phyloP scores from a whole-genome alignment of 306 rosid genomes.

The Gillenia trifoliata region DNA sequence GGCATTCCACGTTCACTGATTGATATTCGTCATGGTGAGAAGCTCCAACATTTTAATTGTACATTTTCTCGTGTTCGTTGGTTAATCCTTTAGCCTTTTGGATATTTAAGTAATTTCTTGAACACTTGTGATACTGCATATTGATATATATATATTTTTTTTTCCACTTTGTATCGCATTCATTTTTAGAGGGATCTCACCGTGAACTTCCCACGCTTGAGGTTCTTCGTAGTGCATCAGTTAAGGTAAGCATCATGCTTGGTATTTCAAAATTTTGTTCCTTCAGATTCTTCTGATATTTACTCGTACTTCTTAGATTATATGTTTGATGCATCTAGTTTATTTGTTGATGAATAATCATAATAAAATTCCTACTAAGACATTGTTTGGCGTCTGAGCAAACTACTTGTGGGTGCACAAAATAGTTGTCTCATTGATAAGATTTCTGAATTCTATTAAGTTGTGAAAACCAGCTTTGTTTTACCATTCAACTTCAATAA shows the following conservation, averaged over 20 bases:
- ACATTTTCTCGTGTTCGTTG: neutral
- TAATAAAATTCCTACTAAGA: conserved; percentile 4
- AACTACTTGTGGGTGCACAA: neutral
- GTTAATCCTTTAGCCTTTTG: neutral
- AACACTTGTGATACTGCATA: neutral
- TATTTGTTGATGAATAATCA: neutral
- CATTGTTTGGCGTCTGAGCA: neutral
- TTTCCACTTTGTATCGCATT: conserved; percentile 4
- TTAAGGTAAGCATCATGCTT: conserved; percentile 43
- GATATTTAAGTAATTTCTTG: neutral
- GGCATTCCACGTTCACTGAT: conserved; percentile 75
- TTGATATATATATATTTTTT: conserved; percentile 1
- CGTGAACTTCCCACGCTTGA: conserved; percentile 86
- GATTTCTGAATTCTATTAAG: neutral
- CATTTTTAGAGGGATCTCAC: conserved; percentile 79
- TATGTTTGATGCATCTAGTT: conserved; percentile 1
- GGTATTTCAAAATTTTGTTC: conserved; percentile 12
- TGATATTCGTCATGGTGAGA: conserved; percentile 87
- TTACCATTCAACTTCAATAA: neutral
- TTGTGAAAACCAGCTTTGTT: neutral
- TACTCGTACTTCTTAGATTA: neutral
- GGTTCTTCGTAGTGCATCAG: conserved; percentile 60
- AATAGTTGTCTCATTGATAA: neutral
- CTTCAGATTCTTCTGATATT: conserved; percentile 7
- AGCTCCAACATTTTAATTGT: neutral